Conservation (phyloP, 495 filamentous ascomycete genomes). For the Xylaria telfairii region DNA sequence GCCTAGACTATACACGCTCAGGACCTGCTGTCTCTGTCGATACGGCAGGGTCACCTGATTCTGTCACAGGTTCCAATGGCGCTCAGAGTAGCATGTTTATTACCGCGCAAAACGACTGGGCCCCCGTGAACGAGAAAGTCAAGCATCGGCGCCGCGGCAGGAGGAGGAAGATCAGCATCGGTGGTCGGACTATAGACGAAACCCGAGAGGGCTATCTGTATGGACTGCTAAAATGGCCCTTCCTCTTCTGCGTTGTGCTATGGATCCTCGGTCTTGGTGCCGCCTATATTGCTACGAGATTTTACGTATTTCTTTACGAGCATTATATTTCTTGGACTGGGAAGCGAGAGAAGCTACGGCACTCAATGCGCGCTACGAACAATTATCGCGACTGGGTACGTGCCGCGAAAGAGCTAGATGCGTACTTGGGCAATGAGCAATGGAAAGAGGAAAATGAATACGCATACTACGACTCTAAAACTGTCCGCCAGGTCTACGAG, state of each 20-base stretch:
- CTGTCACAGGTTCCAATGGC: conserved; percentile 31
- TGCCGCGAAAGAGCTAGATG: conserved; percentile 79
- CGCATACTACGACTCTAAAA: conserved; percentile 91
- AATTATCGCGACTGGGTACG: conserved; percentile 83
- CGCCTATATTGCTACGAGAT: conserved; percentile 79
- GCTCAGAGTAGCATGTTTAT: conserved; percentile 57
- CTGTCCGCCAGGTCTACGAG: conserved; percentile 73
- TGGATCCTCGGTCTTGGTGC: conserved; percentile 75
- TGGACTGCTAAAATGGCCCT: conserved; percentile 86
- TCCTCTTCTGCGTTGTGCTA: conserved; percentile 75
- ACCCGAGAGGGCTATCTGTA: conserved; percentile 94
- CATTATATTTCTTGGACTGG: conserved; percentile 77
- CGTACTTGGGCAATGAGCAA: conserved; percentile 76
- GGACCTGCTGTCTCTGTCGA: conserved; percentile 32
- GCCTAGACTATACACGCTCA: conserved; percentile 32
- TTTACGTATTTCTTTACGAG: conserved; percentile 91
- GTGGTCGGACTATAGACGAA: conserved; percentile 76
- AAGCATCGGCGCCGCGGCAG: conserved; percentile 44
- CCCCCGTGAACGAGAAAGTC: conserved; percentile 73
- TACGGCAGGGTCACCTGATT: conserved; percentile 24
- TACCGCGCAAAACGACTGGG: conserved; percentile 84
- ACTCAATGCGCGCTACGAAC: conserved; percentile 69
- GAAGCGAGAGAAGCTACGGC: conserved; percentile 69
- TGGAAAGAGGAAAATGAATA: conserved; percentile 92
- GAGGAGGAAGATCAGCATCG: conserved; percentile 40